Evolutionary conservation across 805 yeast species (phyloP), one percentile per base, ranked within the genome.

Genomic region (Saccharomycopsis olivae): DNA sequence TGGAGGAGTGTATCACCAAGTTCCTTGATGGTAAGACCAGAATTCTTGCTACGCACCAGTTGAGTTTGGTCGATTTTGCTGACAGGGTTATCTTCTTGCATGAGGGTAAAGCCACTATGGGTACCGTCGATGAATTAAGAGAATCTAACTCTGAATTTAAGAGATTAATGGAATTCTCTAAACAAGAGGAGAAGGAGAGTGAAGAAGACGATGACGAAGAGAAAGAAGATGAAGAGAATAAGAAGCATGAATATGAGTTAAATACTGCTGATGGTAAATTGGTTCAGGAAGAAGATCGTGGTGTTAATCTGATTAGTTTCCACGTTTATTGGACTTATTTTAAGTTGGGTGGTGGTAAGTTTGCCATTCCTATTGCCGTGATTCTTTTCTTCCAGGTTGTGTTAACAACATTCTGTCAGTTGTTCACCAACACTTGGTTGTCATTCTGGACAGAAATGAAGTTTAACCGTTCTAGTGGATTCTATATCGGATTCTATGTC

Each of bases 341-440:
- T 38, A 5, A 17, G 17, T 10, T 32, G 10, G 43, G 39, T n/a
- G 18, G 29, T 29, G 39, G 39, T 28, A 54, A 54, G 32, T 64
- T 71, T 15, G 85, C 83, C 24, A 45, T 24, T 6, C 36, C 49
- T 32, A 16, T 32, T 16, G 57, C 53, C 40, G 54, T 53, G 27
- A 65, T 59, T 36, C 40, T 54, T 5, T 57, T 58, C 29, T 43
- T 58, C 1, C 6, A 44, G 2, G 39, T 35, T 25, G 38, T 36
- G 14, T 35, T 49, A 9, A 40, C 55, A 4, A 47, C 53, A 2
- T 78, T 77, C 54, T 63, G 69, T 45, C 65, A 63, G 41, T 56
- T 78, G 34, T 75, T 79, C 52, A 68, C 80, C 33, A 79, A 77
- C 54, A 75, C 79, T 15, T 83, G 94, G 94, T 65, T 87, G 44